Conservation (phyloP, 306 rosid species). For the Ormosia emarginata region DNA sequence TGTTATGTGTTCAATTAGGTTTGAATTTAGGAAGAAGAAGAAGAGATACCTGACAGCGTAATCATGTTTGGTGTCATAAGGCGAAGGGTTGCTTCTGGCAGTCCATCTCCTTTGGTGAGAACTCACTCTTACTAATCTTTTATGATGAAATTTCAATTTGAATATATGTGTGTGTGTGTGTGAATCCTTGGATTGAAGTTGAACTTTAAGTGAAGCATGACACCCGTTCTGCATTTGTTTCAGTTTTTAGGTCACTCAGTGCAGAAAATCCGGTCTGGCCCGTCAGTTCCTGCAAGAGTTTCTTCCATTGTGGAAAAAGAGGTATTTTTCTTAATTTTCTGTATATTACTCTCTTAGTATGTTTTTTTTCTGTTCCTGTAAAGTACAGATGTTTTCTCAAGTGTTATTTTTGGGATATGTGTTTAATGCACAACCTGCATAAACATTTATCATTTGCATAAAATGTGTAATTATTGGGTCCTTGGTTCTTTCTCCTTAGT, state of each 20-base stretch:
- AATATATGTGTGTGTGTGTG: neutral
- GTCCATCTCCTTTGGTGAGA: slow-evolving; percentile 50
- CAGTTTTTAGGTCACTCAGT: slow-evolving; percentile 44
- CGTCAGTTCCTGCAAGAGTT: slow-evolving; percentile 39
- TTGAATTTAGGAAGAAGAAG: neutral
- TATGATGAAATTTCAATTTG: neutral
- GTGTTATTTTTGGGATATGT: neutral
- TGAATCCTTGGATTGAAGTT: neutral
- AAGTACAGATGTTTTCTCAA: neutral
- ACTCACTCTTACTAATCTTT: neutral
- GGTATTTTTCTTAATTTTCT: slow-evolving; percentile 29
- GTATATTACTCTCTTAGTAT: neutral
- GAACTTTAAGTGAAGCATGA: neutral
- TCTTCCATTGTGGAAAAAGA: slow-evolving; percentile 44
- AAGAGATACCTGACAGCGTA: neutral
- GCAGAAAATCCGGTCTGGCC: slow-evolving; percentile 34
- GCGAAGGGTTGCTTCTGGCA: slow-evolving; percentile 70
- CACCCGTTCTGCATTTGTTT: neutral
- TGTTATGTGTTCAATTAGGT: slow-evolving; percentile 20
- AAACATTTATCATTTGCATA: neutral
- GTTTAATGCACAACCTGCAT: neutral
- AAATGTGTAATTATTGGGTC: neutral
- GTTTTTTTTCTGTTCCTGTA: neutral
- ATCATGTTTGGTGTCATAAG: slow-evolving; percentile 59
- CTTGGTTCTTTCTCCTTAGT: neutral